Percentiles rank a stretch among this genome's conserved stretches.
phyloP scores from a whole-genome alignment of 768 basidiomycete genomes.

The Pleurotus djamor region DNA sequence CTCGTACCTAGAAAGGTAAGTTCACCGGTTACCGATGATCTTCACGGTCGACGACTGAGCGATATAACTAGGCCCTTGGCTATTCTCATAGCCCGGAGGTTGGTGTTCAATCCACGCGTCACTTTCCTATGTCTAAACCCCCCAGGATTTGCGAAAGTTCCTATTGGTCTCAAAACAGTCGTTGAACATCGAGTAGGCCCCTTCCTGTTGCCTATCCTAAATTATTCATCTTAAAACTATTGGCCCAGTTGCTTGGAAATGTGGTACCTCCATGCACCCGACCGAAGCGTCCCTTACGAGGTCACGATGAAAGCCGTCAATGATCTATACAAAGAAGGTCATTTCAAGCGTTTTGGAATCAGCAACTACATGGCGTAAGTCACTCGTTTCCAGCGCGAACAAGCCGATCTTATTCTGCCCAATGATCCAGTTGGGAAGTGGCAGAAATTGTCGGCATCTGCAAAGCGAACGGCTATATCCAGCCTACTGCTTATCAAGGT shows the following conservation, averaged over 20 bases:
- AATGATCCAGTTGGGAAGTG: constrained; percentile 22
- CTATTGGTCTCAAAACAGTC: constrained; percentile 43
- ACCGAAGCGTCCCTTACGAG: constrained; percentile 54
- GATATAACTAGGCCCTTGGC: neutral
- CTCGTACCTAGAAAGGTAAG: constrained; percentile 38
- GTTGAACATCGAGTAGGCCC: constrained; percentile 42
- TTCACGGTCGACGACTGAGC: neutral
- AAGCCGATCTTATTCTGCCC: neutral
- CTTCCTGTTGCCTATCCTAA: neutral
- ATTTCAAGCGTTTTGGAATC: constrained; percentile 61
- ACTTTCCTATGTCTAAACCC: constrained; percentile 15
- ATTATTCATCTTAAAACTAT: neutral
- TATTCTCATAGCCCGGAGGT: neutral
- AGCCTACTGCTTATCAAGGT: constrained; percentile 42
- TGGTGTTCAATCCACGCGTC: constrained; percentile 17
- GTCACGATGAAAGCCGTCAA: constrained; percentile 53
- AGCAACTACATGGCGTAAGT: constrained; percentile 57
- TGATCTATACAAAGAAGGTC: constrained; percentile 53
- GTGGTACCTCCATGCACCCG: constrained; percentile 62
- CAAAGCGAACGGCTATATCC: constrained; percentile 36
- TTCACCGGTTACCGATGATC: neutral
- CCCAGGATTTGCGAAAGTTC: constrained; percentile 40
- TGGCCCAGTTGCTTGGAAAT: constrained; percentile 38
- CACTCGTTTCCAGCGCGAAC: constrained; percentile 7
- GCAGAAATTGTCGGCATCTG: constrained; percentile 46